Conservation (phyloP, 345 rosid genomes). For the Populus tremula region DNA sequence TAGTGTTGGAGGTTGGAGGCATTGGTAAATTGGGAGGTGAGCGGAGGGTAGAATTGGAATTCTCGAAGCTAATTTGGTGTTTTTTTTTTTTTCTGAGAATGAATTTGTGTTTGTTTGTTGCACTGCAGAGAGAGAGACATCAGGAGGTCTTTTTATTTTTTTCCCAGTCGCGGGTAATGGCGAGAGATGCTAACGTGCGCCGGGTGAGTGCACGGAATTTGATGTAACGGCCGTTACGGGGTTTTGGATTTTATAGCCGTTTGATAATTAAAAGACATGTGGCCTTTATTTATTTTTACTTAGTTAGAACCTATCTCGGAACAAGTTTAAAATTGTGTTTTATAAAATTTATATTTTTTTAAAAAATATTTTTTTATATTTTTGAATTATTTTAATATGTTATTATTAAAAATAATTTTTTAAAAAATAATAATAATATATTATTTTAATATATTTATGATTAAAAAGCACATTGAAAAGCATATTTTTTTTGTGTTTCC, state of each 20-base stretch:
- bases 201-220: constrained; percentile 39
- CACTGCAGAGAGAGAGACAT: background rate
- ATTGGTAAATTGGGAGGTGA: background rate
- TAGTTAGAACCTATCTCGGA: background rate
- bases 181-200: constrained; percentile 28
- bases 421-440: no score
- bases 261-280: background rate
- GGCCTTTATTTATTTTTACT: background rate
- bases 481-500: no score
- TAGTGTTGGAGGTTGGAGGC: constrained; percentile 37
- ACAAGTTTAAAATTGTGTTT: background rate
- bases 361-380: no score
- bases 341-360: no score
- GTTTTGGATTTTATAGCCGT: constrained; percentile 2
- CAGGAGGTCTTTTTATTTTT: no score
- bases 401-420: no score
- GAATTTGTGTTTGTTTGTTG: background rate
- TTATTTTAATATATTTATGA: no score
- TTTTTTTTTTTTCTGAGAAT: no score
- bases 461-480: no score
- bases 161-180: constrained; percentile 19
- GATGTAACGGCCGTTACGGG: constrained; percentile 30
- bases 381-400: no score
- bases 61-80: background rate
- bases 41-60: constrained; percentile 4